Base-by-base conservation (phyloP, 2,329 filamentous ascomycete species). In the Talaromyces atroroseus region DNA sequence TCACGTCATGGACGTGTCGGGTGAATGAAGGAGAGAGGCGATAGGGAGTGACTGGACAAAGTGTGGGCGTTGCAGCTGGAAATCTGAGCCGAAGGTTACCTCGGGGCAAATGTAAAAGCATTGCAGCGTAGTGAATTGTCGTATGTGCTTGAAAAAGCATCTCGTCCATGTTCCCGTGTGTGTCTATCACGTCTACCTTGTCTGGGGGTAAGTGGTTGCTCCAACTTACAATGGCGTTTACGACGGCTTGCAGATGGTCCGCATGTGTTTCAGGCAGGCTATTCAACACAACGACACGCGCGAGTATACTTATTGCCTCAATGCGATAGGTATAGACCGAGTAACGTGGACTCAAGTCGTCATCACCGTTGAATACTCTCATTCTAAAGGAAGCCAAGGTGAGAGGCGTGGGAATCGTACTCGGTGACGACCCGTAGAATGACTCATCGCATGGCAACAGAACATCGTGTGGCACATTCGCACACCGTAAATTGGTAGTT, bases 261-360 rank as follows among this genome's bases (percentile, higher is more conserved):
- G 77, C 65, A 47, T 75, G 70, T n/a, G 65, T 65, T 38, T 73
- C 71, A 10, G 65, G 68, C n/a, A 72, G 59, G 20, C 68, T 62
- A 46, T 71, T 72, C 6, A 76, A 36, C 21, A 71, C 63, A 53
- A 95, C 83, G 54, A 94, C 86, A 59, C 85, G 82, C 11, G 87
- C 88, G 0, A 95, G 75, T 60, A 92, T 92, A 1, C 87, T 82
- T 10, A 86, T 83, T 0, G 89, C 88, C 42, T 91, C 86, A 50
- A 95, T 87, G 7, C 89, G 85, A 70, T 94, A 95, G 5, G 89
- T 82, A 66, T 88, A 92, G 0, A 90, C 95, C 0, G 90, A 92
- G 70, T 90, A 95, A 42, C 38, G 11, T 5, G n/a, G 1, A 16
- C 4, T 16, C 23, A 79, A 75, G 18, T 80, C 78, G 10, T 86